Conservation (phyloP, 257 asterid genomes). For the Ajuga chamaepitys region DNA sequence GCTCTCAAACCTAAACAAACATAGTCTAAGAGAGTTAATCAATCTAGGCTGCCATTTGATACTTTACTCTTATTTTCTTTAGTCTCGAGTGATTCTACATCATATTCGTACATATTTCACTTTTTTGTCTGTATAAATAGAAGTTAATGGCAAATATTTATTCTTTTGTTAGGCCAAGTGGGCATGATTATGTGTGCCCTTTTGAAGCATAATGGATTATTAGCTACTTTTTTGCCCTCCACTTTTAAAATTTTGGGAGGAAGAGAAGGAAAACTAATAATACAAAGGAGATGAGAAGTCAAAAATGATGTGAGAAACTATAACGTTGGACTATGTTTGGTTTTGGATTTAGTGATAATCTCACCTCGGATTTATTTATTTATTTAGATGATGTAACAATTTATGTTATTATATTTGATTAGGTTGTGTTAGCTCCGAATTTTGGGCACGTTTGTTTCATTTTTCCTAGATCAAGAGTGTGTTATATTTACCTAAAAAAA, state of each 20-base stretch:
- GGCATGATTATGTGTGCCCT: conserved; percentile 23
- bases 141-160: background rate
- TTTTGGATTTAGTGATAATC: background rate
- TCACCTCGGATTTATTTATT: background rate
- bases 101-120: too few relatives aligned
- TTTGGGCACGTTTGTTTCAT: too few relatives aligned
- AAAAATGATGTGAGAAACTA: background rate
- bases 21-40: too few relatives aligned
- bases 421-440: too few relatives aligned
- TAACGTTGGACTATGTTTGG: background rate
- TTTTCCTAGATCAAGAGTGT: too few relatives aligned
- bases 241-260: background rate
- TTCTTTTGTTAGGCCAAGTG: conserved; percentile 30
- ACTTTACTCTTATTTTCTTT: too few relatives aligned
- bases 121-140: background rate
- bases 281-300: conserved; percentile 12
- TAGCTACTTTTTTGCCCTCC: conserved; percentile 20
- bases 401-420: too few relatives aligned
- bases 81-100: too few relatives aligned
- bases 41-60: too few relatives aligned
- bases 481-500: too few relatives aligned
- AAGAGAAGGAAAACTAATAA: background rate
- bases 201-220: conserved; percentile 10
- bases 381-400: too few relatives aligned
- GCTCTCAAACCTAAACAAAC: too few relatives aligned